Evolutionary conservation across 768 basidiomycete species (phyloP), one percentile per base, ranked within the genome.

Genomic region (Russula vinacea): DNA sequence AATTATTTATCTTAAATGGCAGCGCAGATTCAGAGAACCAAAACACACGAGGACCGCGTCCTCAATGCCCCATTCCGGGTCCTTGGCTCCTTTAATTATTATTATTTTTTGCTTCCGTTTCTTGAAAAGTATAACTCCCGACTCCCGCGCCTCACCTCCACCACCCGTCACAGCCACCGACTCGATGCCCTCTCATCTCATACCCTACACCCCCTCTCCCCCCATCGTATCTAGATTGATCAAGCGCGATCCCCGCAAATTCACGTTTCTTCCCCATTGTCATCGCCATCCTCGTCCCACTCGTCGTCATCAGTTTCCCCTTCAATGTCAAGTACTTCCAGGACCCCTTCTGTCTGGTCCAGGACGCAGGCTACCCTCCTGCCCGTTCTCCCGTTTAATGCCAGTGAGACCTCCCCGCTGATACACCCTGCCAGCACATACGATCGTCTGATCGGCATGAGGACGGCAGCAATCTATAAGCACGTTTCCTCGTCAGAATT

Each of bases 281-380:
- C 71, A 19, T 47, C 69, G 19, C n/a, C n/a, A 2, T 45, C 44
- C 10, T 22, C 45, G 22, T 47, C 45, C 54, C 64, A 68, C 32
- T 69, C 73, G 29, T 69, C 73, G 49, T 72, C 74, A 40, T 65
- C 71, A 47, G 67, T 72, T 54, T 71, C 69, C 22, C 71, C 87
- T 78, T 90, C 90, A 76, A 92, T 78, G 79, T 92, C 90, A 70
- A 91, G 77, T 51, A 86, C 80, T 76, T 92, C 88, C 80, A 92
- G 72, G 62, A 75, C 77, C 67, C 77, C 79, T 67, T 89, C 90
- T 59, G 78, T 78, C 62, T 74, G 76, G 73, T 89, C 89, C 72
- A 92, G 73, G 61, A 91, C 81, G 73, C 90, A 90, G 7, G 84
- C 89, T 57, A 92, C 85, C 70, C 88, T 78, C 71, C 90, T 85